These are phyloP conservation scores for Talaromyces sp. DNA, from an alignment of 2,329 filamentous ascomycete species.

Conservation along the genomic window DNA sequence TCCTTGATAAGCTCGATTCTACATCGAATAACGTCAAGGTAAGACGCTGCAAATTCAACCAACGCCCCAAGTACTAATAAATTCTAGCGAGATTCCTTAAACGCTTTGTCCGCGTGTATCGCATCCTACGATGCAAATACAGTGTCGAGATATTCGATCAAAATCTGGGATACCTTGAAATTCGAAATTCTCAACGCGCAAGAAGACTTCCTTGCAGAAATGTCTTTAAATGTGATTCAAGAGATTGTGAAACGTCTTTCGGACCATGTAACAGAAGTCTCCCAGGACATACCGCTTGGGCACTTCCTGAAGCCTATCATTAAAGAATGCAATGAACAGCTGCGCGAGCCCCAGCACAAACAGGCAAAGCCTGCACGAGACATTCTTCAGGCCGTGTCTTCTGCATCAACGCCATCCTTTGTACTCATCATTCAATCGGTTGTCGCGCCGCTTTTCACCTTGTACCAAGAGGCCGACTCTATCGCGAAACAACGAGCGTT, in stretches of 20 bases:
- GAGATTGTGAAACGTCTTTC: slow-evolving; percentile 54
- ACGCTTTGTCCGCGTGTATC: slow-evolving; percentile 57
- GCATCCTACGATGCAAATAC: slow-evolving; percentile 55
- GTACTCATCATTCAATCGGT: slow-evolving; percentile 52
- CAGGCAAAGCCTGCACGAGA: slow-evolving; percentile 61
- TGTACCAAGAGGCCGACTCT: slow-evolving; percentile 58
- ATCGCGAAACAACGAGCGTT: slow-evolving; percentile 59
- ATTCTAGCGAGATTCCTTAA: slow-evolving; percentile 56
- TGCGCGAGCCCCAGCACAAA: slow-evolving; percentile 64
- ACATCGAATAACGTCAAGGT: slow-evolving; percentile 64
- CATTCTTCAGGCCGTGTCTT: slow-evolving; percentile 54
- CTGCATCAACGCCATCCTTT: slow-evolving; percentile 51
- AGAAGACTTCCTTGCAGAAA: slow-evolving; percentile 60
- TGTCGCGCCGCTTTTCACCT: slow-evolving; percentile 53
- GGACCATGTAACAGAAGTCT: slow-evolving; percentile 30
- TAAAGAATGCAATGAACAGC: slow-evolving; percentile 63
- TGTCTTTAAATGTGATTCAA: slow-evolving; percentile 52
- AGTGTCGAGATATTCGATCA: slow-evolving; percentile 59
- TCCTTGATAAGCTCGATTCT: slow-evolving; percentile 65
- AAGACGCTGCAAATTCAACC: slow-evolving; percentile 6
- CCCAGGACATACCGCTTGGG: slow-evolving; percentile 41
- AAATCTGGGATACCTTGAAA: slow-evolving; percentile 64
- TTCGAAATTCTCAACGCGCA: slow-evolving; percentile 64
- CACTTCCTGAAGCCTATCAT: slow-evolving; percentile 57
- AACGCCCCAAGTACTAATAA: slow-evolving; percentile 15